Percentiles rank a stretch among this genome's conserved stretches.
Evolutionary conservation across 768 basidiomycete species (phyloP).

Genomic region (Panus rudis): DNA sequence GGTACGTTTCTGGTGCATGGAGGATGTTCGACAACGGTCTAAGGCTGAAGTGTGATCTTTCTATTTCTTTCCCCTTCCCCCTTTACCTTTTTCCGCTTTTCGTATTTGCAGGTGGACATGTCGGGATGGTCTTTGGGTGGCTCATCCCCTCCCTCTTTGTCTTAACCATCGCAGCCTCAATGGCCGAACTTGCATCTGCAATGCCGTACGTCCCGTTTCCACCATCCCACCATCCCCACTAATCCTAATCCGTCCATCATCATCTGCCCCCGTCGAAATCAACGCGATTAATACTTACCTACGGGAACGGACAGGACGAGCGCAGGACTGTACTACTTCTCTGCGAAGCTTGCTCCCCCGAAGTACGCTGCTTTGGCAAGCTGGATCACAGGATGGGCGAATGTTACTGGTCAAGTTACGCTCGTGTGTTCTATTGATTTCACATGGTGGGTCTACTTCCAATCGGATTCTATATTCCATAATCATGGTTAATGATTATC

Average conservation of each 20-base stretch:
- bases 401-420: slow-evolving; percentile 63
- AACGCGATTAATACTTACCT: neutral
- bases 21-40: neutral
- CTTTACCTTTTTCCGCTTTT: no score
- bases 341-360: slow-evolving; percentile 63
- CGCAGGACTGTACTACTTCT: slow-evolving; percentile 74
- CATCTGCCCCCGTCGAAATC: neutral
- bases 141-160: slow-evolving; percentile 66
- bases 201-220: slow-evolving; percentile 54
- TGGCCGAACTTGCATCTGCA: slow-evolving; percentile 66
- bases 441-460: slow-evolving; percentile 38
- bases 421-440: slow-evolving; percentile 73
- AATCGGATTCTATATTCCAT: neutral
- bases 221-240: neutral
- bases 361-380: slow-evolving; percentile 56
- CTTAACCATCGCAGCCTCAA: slow-evolving; percentile 57
- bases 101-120: slow-evolving; percentile 51
- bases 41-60: neutral
- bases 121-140: slow-evolving; percentile 76
- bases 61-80: neutral
- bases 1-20: slow-evolving; percentile 26
- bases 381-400: slow-evolving; percentile 69
- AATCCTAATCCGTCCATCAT: neutral
- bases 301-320: slow-evolving; percentile 45
- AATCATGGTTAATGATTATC: no score